phyloP scores from a whole-genome alignment of 192 early-diverging fungal genomes.

The Backusella parvicylindrica region DNA sequence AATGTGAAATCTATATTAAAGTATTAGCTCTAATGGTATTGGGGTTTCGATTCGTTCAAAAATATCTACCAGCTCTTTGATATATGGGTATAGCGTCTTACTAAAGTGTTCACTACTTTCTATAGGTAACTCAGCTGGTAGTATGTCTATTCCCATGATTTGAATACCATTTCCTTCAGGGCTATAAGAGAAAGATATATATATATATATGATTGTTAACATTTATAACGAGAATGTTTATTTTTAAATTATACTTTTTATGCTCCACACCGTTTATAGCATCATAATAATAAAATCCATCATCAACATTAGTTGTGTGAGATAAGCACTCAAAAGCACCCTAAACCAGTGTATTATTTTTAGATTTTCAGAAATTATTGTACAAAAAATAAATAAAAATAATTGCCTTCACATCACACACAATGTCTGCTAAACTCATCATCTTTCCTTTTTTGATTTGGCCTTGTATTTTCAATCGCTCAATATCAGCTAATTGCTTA shows the following conservation, averaged over 20 bases:
- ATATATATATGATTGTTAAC: slow-evolving; percentile 2
- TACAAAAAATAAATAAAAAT: background rate
- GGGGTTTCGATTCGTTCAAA: background rate
- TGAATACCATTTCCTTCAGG: slow-evolving; percentile 83
- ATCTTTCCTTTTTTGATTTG: slow-evolving; percentile 61
- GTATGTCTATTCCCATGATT: slow-evolving; percentile 96
- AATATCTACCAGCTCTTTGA: slow-evolving; percentile 74
- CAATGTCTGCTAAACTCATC: slow-evolving; percentile 87
- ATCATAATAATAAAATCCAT: slow-evolving; percentile 91
- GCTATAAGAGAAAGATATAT: slow-evolving; percentile 27
- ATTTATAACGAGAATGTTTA: background rate
- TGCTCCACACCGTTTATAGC: slow-evolving; percentile 67
- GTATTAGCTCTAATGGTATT: background rate
- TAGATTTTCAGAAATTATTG: slow-evolving; percentile 7
- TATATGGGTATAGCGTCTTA: slow-evolving; percentile 74
- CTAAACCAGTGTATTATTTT: slow-evolving; percentile 29
- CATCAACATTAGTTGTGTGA: slow-evolving; percentile 84
- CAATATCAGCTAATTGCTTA: slow-evolving; percentile 71
- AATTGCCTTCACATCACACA: slow-evolving; percentile 83
- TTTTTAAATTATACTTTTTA: slow-evolving; percentile 49
- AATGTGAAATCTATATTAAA: background rate
- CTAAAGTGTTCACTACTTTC: slow-evolving; percentile 95
- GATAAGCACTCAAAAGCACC: slow-evolving; percentile 95
- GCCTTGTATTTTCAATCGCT: slow-evolving; percentile 47
- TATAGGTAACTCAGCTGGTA: slow-evolving; percentile 94